Conservation (phyloP, 805 yeast genomes). For the Saturnispora quitensis region DNA sequence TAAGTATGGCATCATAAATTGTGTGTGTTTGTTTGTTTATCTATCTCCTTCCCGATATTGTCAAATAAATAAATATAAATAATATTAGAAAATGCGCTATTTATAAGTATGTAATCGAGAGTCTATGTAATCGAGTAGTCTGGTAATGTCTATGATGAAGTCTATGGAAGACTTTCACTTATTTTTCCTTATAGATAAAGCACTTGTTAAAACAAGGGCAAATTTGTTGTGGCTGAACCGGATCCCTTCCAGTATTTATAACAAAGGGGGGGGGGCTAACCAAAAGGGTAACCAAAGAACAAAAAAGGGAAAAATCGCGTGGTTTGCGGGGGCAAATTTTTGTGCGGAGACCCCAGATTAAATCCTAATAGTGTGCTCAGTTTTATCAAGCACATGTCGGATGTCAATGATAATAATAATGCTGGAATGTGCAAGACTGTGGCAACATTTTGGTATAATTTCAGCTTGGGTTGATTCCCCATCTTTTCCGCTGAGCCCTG, state of each 20-base stretch:
- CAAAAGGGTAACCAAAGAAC: not conserved
- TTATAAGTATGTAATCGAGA: too few relatives aligned
- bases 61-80: not conserved
- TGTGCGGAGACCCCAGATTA: not conserved
- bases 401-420: not conserved
- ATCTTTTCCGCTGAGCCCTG: not conserved
- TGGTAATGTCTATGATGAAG: not conserved
- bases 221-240: not conserved
- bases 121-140: not conserved
- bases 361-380: not conserved
- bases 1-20: constrained; percentile 24
- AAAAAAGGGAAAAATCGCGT: not conserved
- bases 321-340: not conserved
- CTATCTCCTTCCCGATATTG: not conserved
- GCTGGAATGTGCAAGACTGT: not conserved
- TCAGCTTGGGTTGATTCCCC: not conserved
- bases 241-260: not conserved
- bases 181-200: not conserved
- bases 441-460: not conserved
- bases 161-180: not conserved
- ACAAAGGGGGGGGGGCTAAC: not conserved
- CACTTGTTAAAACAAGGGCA: not conserved
- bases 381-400: not conserved
- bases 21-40: not conserved
- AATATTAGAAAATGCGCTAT: not conserved